Conservation (phyloP, 2,329 filamentous ascomycete genomes). For the Colletotrichum sp. region DNA sequence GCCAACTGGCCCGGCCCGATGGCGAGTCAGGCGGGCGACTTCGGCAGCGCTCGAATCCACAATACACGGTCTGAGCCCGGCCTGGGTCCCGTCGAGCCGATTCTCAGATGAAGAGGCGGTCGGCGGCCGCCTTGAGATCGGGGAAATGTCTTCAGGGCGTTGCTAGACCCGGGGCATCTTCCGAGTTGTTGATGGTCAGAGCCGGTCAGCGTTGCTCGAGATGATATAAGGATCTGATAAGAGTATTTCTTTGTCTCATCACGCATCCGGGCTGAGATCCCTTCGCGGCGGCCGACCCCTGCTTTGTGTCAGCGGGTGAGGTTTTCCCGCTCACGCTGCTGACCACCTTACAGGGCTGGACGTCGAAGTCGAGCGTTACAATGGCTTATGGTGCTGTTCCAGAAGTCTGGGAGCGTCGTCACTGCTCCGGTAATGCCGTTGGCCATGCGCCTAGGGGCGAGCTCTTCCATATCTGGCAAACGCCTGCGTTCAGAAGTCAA, state of each 20-base stretch:
- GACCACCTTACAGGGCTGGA: background rate
- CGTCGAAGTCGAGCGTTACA: background rate
- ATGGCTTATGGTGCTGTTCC: background rate
- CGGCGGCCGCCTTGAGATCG: background rate
- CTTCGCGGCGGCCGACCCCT: background rate
- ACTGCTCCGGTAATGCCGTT: background rate
- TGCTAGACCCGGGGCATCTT: background rate
- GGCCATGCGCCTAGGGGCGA: background rate
- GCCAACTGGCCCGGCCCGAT: background rate
- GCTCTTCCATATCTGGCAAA: background rate
- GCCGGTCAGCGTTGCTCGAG: background rate
- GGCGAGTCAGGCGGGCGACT: slow-evolving; percentile 8
- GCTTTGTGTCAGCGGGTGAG: background rate
- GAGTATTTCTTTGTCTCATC: background rate
- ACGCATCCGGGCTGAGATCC: background rate
- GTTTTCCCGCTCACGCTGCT: background rate
- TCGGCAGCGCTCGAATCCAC: background rate
- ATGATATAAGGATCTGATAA: background rate
- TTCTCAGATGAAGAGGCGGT: background rate
- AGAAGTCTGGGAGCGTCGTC: background rate
- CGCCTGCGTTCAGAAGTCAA: background rate
- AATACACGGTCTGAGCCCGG: background rate
- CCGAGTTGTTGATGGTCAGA: background rate
- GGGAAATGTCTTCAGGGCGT: background rate
- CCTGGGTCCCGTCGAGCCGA: background rate